Percentiles rank a stretch among this genome's conserved stretches.
These are phyloP conservation scores for Metschnikowia gelsemii DNA, from an alignment of 805 yeast species.

Conservation along the genomic window DNA sequence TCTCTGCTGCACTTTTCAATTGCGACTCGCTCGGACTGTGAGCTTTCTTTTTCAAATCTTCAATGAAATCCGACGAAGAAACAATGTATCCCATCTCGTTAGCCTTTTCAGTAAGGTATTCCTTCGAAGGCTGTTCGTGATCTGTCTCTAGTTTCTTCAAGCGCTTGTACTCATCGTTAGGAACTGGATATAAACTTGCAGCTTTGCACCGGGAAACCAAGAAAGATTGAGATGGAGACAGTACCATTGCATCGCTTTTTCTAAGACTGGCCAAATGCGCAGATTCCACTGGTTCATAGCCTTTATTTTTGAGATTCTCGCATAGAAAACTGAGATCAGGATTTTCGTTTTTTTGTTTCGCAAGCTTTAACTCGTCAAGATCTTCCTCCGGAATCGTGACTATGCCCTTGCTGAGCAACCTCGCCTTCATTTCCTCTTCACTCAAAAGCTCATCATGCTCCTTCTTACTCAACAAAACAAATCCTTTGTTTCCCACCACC, in stretches of 20 bases:
- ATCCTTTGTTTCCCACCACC: slow-evolving; percentile 27
- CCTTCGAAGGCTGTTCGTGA: slow-evolving; percentile 34
- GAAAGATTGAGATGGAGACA: slow-evolving; percentile 28
- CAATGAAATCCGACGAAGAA: slow-evolving; percentile 30
- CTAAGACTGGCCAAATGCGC: slow-evolving; percentile 15
- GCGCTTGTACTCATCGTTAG: slow-evolving; percentile 19
- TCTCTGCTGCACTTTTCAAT: slow-evolving; percentile 5
- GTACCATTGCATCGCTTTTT: slow-evolving; percentile 15
- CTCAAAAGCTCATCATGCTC: slow-evolving; percentile 30
- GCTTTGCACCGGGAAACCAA: slow-evolving; percentile 24
- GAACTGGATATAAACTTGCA: slow-evolving; percentile 19
- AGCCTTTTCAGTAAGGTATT: slow-evolving; percentile 35
- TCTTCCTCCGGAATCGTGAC: slow-evolving; percentile 32
- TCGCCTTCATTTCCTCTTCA: slow-evolving; percentile 37
- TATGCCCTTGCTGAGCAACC: slow-evolving; percentile 31
- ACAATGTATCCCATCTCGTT: slow-evolving; percentile 35
- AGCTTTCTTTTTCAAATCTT: slow-evolving; percentile 27
- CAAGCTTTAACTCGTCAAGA: slow-evolving; percentile 17
- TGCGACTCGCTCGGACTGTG: slow-evolving; percentile 9
- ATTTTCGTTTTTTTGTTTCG: slow-evolving; percentile 15
- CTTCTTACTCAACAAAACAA: slow-evolving; percentile 26
- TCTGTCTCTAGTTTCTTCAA: slow-evolving; percentile 24
- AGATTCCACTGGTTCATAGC: slow-evolving; percentile 19
- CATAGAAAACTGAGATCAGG: slow-evolving; percentile 28
- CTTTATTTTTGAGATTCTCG: slow-evolving; percentile 19